Evolutionary conservation across 345 rosid species (phyloP).

Genomic region (Euphorbia pulcherrima): DNA sequence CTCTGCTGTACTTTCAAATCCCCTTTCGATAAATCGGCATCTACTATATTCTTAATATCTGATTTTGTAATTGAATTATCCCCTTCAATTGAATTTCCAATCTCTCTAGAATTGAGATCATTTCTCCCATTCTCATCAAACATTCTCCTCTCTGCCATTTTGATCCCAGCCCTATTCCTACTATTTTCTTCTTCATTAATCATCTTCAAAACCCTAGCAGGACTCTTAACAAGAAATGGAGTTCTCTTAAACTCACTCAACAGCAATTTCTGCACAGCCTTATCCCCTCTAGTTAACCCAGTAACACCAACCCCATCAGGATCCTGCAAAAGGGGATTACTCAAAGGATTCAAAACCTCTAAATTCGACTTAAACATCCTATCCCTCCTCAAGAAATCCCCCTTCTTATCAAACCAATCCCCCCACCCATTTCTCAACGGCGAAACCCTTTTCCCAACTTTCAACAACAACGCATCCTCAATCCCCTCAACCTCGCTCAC

Average conservation of each 20-base stretch:
- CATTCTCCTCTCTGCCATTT: constrained; percentile 48
- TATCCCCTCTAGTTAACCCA: constrained; percentile 77
- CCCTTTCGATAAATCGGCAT: constrained; percentile 8
- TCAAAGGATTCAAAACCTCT: constrained; percentile 72
- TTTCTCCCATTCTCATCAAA: constrained; percentile 33
- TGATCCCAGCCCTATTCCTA: constrained; percentile 27
- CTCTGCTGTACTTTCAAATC: constrained; percentile 22
- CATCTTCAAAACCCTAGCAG: constrained; percentile 39
- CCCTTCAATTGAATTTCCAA: neutral
- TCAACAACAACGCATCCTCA: constrained; percentile 74
- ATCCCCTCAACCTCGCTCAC: constrained; percentile 52
- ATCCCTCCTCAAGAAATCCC: constrained; percentile 81
- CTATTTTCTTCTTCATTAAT: constrained; percentile 18
- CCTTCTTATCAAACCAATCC: constrained; percentile 90
- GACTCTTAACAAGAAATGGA: constrained; percentile 67
- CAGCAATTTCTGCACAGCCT: constrained; percentile 59
- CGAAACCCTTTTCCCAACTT: constrained; percentile 47
- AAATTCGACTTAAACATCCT: constrained; percentile 74
- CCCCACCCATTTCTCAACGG: constrained; percentile 92
- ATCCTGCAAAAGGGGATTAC: constrained; percentile 85
- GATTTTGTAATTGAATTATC: neutral
- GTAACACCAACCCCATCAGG: constrained; percentile 76
- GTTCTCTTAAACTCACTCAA: constrained; percentile 55
- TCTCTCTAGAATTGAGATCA: constrained; percentile 10
- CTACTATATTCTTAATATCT: neutral